Evolutionary conservation across 257 asterid species (phyloP).

Genomic region (Nicotiana knightiana): DNA sequence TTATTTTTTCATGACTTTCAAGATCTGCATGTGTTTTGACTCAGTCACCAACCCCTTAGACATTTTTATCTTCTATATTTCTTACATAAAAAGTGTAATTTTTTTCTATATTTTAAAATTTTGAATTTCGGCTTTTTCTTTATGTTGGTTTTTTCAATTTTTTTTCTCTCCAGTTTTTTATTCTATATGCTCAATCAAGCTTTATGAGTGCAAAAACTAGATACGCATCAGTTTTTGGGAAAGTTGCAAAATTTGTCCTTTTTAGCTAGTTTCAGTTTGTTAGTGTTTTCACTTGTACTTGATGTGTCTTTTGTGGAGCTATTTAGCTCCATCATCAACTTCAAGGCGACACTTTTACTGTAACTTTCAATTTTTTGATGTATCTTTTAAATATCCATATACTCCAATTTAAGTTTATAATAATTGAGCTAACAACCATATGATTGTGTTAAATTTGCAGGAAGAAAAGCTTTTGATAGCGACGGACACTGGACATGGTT

Average conservation of each 20-base stretch:
- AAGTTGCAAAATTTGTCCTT: neutral
- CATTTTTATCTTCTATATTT: conserved; percentile 11
- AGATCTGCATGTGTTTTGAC: conserved; percentile 59
- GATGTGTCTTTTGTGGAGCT: conserved; percentile 20
- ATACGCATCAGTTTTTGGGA: neutral
- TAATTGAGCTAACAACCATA: conserved; percentile 18
- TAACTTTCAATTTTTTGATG: conserved; percentile 13
- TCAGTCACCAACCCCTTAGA: conserved; percentile 25
- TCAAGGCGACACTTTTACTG: conserved; percentile 16
- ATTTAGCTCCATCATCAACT: conserved; percentile 27
- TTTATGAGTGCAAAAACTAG: neutral
- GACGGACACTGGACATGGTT: conserved; percentile 71
- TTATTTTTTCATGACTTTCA: conserved; percentile 13
- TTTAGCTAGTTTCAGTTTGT: conserved; percentile 3
- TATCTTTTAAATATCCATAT: conserved; percentile 9
- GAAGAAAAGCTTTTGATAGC: conserved; percentile 56
- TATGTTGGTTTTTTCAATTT: neutral
- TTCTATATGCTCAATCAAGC: too few relatives aligned
- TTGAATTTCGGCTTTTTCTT: neutral
- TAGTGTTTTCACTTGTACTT: neutral
- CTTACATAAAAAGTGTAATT: neutral
- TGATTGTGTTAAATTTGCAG: conserved; percentile 43
- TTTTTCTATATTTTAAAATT: conserved; percentile 1
- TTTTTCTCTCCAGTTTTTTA: neutral
- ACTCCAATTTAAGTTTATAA: conserved; percentile 4